These are phyloP conservation scores for Odonthalia washingtoniensis DNA, from an alignment of 31 red algal species.

Conservation along the genomic window DNA sequence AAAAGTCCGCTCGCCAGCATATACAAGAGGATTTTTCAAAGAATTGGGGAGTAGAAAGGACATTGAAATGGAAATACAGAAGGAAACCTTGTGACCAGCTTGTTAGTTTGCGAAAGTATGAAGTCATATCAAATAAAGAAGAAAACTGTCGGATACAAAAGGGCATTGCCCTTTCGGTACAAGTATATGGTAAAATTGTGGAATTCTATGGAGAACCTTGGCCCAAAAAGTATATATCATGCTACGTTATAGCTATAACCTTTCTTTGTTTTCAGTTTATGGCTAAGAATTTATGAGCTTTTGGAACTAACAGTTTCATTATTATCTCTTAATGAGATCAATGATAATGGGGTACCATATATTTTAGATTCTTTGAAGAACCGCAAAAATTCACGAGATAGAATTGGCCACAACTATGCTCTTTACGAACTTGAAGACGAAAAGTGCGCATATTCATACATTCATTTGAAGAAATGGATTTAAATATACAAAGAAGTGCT, in stretches of 20 bases:
- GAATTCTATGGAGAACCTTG: neutral
- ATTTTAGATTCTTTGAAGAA: neutral
- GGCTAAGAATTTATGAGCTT: conserved; percentile 19
- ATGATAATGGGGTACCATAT: conserved; percentile 12
- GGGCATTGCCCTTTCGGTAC: neutral
- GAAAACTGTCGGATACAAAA: conserved; percentile 14
- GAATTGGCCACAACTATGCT: neutral
- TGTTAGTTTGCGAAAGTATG: too few species aligned
- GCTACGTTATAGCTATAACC: neutral
- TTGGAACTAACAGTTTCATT: neutral
- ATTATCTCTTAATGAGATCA: neutral
- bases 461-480: neutral
- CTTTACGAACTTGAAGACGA: neutral
- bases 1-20: conserved; percentile 21
- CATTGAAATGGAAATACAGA: neutral
- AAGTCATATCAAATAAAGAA: neutral
- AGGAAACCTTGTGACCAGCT: neutral
- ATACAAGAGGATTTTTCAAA: neutral
- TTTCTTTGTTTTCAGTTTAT: conserved; percentile 18
- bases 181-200: conserved; percentile 19
- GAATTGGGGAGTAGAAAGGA: conserved; percentile 22
- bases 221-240: neutral
- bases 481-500: neutral
- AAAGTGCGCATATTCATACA: neutral
- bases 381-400: neutral